phyloP scores from a whole-genome alignment of 495 filamentous ascomycete genomes.

The Opeltia flavorubescens region DNA sequence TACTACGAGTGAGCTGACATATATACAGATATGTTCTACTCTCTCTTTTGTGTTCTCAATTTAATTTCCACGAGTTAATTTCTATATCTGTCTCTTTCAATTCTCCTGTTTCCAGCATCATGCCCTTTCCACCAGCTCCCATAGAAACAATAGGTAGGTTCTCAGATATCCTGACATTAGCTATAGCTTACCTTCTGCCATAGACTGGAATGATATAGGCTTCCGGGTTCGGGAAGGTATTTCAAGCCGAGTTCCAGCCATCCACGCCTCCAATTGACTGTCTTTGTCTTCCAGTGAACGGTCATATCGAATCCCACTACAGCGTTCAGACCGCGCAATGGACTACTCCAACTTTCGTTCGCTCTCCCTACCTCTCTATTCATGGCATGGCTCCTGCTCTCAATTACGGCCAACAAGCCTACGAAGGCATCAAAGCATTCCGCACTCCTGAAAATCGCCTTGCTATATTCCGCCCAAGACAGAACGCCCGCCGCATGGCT shows the following conservation, averaged over 20 bases:
- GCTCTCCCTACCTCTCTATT: constrained; percentile 63
- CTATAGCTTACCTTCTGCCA: constrained; percentile 6
- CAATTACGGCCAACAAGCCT: constrained; percentile 90
- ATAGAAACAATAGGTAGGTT: constrained; percentile 55
- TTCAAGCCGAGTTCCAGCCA: constrained; percentile 3
- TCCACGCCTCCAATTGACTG: background rate
- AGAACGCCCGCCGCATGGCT: constrained; percentile 70
- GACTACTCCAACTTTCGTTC: constrained; percentile 57
- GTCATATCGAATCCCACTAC: constrained; percentile 65
- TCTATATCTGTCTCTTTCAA: background rate
- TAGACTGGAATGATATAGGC: constrained; percentile 80
- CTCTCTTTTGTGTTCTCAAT: no score
- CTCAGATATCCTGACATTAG: background rate
- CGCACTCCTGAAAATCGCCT: constrained; percentile 51
- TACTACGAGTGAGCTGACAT: no score
- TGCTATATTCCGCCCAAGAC: constrained; percentile 65
- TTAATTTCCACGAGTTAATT: background rate
- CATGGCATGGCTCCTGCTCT: constrained; percentile 84
- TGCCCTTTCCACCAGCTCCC: constrained; percentile 67
- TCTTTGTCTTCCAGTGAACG: constrained; percentile 43
- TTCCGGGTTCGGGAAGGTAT: constrained; percentile 81
- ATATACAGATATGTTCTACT: no score
- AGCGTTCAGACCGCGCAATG: constrained; percentile 55
- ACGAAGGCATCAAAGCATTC: constrained; percentile 89
- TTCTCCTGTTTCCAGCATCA: background rate